Evolutionary conservation across 164 flowering plant genomes (phyloP).

Genomic region (Dillenia turbinata): DNA sequence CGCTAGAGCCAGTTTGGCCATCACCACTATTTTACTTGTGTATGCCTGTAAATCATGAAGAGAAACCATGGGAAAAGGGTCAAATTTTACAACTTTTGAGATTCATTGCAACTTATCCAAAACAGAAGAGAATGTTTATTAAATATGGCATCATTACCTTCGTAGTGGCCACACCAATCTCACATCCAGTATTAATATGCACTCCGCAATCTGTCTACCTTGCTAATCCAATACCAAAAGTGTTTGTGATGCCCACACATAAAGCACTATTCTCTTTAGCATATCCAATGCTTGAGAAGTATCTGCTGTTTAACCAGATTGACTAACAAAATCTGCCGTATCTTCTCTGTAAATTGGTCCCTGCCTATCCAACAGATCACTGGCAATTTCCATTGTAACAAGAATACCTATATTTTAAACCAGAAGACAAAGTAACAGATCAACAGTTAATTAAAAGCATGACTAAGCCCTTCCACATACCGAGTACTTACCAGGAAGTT

Average conservation of each 20-base stretch:
- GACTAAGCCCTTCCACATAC: neutral
- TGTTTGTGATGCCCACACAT: slow-evolving; percentile 96
- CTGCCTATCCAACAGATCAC: slow-evolving; percentile 91
- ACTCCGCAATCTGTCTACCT: slow-evolving; percentile 94
- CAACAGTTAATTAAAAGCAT: neutral
- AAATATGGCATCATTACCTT: slow-evolving; percentile 45
- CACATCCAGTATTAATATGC: slow-evolving; percentile 96
- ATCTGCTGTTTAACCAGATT: slow-evolving; percentile 99
- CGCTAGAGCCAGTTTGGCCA: slow-evolving; percentile 93
- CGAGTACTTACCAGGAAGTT: slow-evolving; percentile 52
- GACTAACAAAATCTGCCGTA: slow-evolving; percentile 96
- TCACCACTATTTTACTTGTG: slow-evolving; percentile 95
- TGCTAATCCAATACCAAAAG: slow-evolving; percentile 96
- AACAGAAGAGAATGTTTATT: neutral
- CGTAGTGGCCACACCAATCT: slow-evolving; percentile 98
- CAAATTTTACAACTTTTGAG: neutral
- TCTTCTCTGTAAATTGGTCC: slow-evolving; percentile 98
- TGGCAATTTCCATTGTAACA: slow-evolving; percentile 95
- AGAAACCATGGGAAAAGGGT: neutral
- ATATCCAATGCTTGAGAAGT: slow-evolving; percentile 77
- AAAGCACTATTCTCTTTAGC: slow-evolving; percentile 91
- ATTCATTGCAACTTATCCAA: neutral
- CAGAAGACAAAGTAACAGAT: neutral
- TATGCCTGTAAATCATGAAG: slow-evolving; percentile 56
- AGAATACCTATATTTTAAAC: slow-evolving; percentile 54